Conservation (phyloP, 257 asterid species). For the Rubia yunnanensis region DNA sequence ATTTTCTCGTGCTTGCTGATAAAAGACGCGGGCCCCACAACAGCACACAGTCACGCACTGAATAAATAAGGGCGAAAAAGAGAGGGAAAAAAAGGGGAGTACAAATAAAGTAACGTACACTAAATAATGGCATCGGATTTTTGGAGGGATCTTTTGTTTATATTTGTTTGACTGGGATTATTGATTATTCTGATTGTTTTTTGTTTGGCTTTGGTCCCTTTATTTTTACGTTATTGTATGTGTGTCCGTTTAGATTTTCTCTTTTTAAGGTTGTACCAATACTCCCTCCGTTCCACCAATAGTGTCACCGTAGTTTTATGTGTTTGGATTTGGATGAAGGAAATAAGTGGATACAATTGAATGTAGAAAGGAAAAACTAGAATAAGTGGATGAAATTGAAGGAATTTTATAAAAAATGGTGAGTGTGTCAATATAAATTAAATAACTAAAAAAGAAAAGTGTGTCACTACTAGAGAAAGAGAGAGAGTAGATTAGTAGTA, state of each 20-base stretch:
- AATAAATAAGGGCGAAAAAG: not conserved
- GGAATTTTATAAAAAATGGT: too few relatives aligned
- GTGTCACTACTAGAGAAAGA: too few relatives aligned
- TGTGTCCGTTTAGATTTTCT: not conserved
- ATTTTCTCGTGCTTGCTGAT: conserved; percentile 50
- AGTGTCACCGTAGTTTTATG: too few relatives aligned
- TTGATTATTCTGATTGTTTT: not conserved
- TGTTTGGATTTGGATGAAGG: too few relatives aligned
- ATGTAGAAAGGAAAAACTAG: too few relatives aligned
- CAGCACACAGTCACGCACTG: conserved; percentile 11
- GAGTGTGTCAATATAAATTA: too few relatives aligned
- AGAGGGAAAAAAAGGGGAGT: not conserved
- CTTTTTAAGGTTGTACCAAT: not conserved
- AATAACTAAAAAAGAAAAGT: too few relatives aligned
- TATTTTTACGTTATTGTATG: not conserved
- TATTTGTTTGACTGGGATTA: not conserved
- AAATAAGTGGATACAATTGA: too few relatives aligned
- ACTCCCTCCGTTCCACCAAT: too few relatives aligned
- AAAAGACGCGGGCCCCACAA: conserved; percentile 20
- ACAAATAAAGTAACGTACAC: conserved; percentile 27
- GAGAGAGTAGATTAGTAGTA: too few relatives aligned
- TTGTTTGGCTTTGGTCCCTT: conserved; percentile 1
- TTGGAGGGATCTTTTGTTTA: conserved; percentile 5
- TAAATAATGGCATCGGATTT: not conserved
- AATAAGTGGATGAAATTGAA: too few relatives aligned